Evolutionary conservation across 768 basidiomycete genomes (phyloP), one percentile per base, ranked within the genome.

Genomic region (Ramaria sp.): DNA sequence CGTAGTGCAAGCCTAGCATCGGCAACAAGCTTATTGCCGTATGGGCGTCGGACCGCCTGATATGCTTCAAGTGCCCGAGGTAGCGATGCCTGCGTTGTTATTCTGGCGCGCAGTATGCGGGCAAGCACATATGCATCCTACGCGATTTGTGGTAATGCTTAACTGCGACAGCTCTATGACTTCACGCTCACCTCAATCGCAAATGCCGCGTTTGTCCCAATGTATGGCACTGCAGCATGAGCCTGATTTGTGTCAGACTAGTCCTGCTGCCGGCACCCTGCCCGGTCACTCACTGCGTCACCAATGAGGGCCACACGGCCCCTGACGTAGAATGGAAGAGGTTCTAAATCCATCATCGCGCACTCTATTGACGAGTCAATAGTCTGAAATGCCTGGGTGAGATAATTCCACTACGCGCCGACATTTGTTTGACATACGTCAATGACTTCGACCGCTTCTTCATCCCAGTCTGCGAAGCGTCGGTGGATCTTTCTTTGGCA

Each of bases 151-250:
- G 27, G 5, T 2, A 27, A 27, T 27, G 27, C 27, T 2, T 27
- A 27, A 27, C 27, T 27, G 27, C 27, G 27, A 27, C 27, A 27
- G 27, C 27, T 27, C 5, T 27, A 27, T 27, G 15, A 19, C 45
- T n/a, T 17, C 41, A 52, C 50, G 48, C 64, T 11, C 45, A 75
- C 76, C 65, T 79, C 79, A n/a, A 78, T 71, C 0, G 77, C 77
- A 53, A 77, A 76, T 3, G 76, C 75, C 3, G 76, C 79, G 3
- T 78, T 78, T 0, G 75, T 71, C 1, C 74, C 77, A 62, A 74
- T 69, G 60, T 77, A 70, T 0, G 76, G 76, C 3, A 71, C 66
- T 70, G 76, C 76, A 0, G 72, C 75, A 63, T 79, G 76, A 0
- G 76, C 76, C 77, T 67, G 43, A 38, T 9, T 17, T 24, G 9